phyloP scores from a whole-genome alignment of 2,329 filamentous ascomycete species.

The Colletotrichum tropicale region DNA sequence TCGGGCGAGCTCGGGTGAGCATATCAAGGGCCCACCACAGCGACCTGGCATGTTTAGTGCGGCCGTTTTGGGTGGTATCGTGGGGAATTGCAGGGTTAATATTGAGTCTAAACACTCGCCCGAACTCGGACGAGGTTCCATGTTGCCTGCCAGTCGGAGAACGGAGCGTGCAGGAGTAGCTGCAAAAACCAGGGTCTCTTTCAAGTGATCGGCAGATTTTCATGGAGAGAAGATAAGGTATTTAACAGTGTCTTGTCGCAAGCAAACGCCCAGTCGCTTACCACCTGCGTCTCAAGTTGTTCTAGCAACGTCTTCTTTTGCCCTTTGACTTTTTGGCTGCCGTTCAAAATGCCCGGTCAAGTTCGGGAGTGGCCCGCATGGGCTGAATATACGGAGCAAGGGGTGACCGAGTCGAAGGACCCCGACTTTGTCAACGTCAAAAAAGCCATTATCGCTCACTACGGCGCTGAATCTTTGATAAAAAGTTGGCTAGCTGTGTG shows the following conservation, averaged over 20 bases:
- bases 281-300: neutral
- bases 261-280: accelerated
- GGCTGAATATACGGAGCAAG: slow-evolving; percentile 23
- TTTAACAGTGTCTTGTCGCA: neutral
- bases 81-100: neutral
- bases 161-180: too few species aligned
- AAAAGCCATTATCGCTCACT: slow-evolving; percentile 36
- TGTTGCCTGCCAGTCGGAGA: neutral
- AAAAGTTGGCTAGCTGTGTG: slow-evolving; percentile 44
- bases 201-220: neutral
- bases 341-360: slow-evolving; percentile 20
- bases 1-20: slow-evolving; percentile 30
- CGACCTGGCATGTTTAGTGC: slow-evolving; percentile 27
- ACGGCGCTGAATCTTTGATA: slow-evolving; percentile 36
- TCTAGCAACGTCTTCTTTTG: too few species aligned
- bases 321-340: too few species aligned
- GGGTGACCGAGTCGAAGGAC: slow-evolving; percentile 15
- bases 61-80: neutral
- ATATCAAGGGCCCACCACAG: slow-evolving; percentile 38
- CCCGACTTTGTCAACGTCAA: slow-evolving; percentile 32
- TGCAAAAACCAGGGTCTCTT: too few species aligned
- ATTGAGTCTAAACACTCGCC: neutral
- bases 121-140: slow-evolving; percentile 2
- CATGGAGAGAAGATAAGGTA: neutral
- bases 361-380: slow-evolving; percentile 27